Conservation (phyloP, 2,329 filamentous ascomycete species). For the Trichothecium roseum region DNA sequence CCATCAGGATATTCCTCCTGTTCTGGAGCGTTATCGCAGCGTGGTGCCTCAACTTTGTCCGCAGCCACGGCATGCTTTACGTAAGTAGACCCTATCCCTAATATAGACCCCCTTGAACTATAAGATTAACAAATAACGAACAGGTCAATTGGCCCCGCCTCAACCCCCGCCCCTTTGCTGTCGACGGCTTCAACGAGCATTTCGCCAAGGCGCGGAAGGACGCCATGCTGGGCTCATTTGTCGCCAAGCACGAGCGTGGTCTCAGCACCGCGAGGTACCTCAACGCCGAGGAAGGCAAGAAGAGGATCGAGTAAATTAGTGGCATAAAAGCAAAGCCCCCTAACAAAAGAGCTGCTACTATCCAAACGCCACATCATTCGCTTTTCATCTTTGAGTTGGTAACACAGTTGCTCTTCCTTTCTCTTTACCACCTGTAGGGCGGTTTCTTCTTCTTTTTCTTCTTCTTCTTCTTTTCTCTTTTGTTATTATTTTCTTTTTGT, state of each 20-base stretch:
- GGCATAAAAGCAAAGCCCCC: constrained; percentile 35
- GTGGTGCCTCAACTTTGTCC: constrained; percentile 70
- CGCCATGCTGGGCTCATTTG: constrained; percentile 64
- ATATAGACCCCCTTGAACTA: constrained; percentile 9
- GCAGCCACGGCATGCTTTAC: constrained; percentile 80
- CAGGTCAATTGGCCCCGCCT: constrained; percentile 98
- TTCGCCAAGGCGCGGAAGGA: constrained; percentile 75
- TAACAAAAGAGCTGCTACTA: not conserved
- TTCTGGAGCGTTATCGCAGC: constrained; percentile 62
- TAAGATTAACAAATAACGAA: not conserved
- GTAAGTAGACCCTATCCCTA: constrained; percentile 47
- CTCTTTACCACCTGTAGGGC: not conserved
- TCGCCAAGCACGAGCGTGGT: constrained; percentile 64
- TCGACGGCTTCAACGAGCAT: constrained; percentile 82
- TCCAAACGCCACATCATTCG: not conserved
- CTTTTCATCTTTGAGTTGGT: not conserved
- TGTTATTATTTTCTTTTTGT: constrained; percentile 5
- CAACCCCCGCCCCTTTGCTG: constrained; percentile 76
- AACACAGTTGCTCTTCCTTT: constrained; percentile 1
- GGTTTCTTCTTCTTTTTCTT: not conserved
- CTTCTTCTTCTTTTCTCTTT: constrained; percentile 3
- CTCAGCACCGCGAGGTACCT: constrained; percentile 73
- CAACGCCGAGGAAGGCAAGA: constrained; percentile 94
- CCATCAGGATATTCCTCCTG: constrained; percentile 70
- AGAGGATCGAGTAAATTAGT: constrained; percentile 98